Evolutionary conservation across 306 rosid genomes (phyloP).

Genomic region (Corylus heterophylla): DNA sequence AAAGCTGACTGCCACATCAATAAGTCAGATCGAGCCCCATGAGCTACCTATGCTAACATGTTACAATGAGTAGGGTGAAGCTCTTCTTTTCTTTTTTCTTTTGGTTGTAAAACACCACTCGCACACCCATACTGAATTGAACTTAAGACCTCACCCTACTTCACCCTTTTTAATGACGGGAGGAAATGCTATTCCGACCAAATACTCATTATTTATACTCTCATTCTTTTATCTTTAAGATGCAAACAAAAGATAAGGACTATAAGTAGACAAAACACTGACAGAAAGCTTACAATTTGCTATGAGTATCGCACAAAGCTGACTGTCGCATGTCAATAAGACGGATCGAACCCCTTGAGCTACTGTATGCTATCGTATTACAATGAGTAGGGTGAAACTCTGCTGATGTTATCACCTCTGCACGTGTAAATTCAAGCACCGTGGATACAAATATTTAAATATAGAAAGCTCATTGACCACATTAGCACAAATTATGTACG

Average conservation of each 20-base stretch:
- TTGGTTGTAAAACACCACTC: background rate
- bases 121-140: background rate
- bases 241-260: slow-evolving; percentile 1
- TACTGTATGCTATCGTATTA: slow-evolving; percentile 91
- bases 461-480: background rate
- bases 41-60: slow-evolving; percentile 94
- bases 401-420: slow-evolving; percentile 99
- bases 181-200: background rate
- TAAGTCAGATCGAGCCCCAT: slow-evolving; percentile 88
- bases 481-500: background rate
- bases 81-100: slow-evolving; percentile 28
- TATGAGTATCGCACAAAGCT: slow-evolving; percentile 92
- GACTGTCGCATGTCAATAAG: slow-evolving; percentile 96
- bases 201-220: background rate
- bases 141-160: background rate
- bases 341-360: slow-evolving; percentile 97
- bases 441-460: background rate
- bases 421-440: slow-evolving; percentile 31
- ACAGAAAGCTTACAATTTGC: slow-evolving; percentile 68
- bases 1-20: slow-evolving; percentile 98
- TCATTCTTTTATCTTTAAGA: background rate
- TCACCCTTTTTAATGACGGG: background rate
- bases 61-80: slow-evolving; percentile 95
- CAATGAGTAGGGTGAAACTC: slow-evolving; percentile 98
- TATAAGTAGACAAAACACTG: slow-evolving; percentile 9